Evolutionary conservation across 176 grass and related monocot species (phyloP).

Genomic region (Musa schizocarpa): DNA sequence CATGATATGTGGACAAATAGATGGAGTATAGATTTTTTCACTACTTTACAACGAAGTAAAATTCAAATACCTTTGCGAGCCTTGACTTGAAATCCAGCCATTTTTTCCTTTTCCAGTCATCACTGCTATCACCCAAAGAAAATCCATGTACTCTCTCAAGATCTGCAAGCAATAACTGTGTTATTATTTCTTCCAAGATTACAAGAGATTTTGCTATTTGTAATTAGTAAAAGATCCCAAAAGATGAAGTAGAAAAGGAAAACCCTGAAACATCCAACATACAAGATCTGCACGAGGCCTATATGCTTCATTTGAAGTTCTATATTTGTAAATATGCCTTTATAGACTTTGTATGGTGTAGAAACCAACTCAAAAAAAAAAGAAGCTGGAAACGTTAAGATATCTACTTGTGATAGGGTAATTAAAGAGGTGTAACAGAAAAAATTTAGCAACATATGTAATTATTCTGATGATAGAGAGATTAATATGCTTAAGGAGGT

Average conservation of each 20-base stretch:
- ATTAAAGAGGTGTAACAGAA: not conserved
- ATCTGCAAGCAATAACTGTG: constrained; percentile 30
- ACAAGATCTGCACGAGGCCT: too few relatives aligned
- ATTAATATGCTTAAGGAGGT: not conserved
- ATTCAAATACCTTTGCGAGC: constrained; percentile 47
- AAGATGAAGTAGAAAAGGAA: too few relatives aligned
- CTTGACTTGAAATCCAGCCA: constrained; percentile 69
- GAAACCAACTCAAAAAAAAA: too few relatives aligned
- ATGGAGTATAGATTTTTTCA: not conserved
- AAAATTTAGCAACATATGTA: not conserved
- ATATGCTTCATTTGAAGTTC: too few relatives aligned
- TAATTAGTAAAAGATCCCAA: not conserved
- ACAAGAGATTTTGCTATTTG: not conserved
- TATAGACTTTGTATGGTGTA: too few relatives aligned
- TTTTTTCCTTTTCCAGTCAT: constrained; percentile 84
- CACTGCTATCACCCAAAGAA: constrained; percentile 74
- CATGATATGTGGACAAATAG: not conserved
- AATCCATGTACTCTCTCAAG: constrained; percentile 85
- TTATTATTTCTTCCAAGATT: not conserved
- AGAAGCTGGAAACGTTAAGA: too few relatives aligned
- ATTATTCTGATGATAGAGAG: not conserved
- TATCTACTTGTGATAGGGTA: not conserved
- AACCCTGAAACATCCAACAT: too few relatives aligned
- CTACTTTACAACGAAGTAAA: not conserved
- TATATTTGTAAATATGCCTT: too few relatives aligned